Conservation (phyloP, 2,329 filamentous ascomycete genomes). For the Sordariomycetes sp. region DNA sequence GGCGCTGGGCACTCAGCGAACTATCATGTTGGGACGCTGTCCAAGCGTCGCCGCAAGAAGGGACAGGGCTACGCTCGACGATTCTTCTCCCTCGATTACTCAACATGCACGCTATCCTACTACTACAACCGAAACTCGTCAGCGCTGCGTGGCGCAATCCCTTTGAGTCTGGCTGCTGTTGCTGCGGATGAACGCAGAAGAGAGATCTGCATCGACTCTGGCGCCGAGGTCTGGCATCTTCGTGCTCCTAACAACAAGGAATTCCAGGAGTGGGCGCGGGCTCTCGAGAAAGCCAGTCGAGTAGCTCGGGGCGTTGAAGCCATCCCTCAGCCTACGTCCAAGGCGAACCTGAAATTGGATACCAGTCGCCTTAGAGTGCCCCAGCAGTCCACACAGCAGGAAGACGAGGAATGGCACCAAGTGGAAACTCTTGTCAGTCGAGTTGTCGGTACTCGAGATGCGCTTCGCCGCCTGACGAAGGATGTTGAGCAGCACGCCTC, state of each 20-base stretch:
- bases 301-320: conserved; percentile 46
- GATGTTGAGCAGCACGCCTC: too few species aligned
- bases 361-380: conserved; percentile 13
- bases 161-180: conserved; percentile 82
- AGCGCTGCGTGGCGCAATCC: conserved; percentile 83
- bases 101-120: conserved; percentile 89
- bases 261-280: conserved; percentile 79
- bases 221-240: conserved; percentile 94
- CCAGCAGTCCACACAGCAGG: conserved; percentile 33
- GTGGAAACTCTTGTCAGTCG: conserved; percentile 80
- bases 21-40: conserved; percentile 75
- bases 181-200: conserved; percentile 79
- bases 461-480: conserved; percentile 75
- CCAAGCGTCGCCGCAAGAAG: conserved; percentile 87
- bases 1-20: conserved; percentile 29
- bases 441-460: conserved; percentile 80
- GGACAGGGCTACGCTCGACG: conserved; percentile 87
- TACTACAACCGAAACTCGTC: conserved; percentile 93
- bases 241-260: conserved; percentile 74
- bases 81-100: conserved; percentile 95
- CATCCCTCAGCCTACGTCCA: conserved; percentile 12
- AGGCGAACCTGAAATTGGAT: conserved; percentile 14
- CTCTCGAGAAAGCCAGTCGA: conserved; percentile 73
- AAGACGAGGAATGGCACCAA: conserved; percentile 78
- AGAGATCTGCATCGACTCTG: conserved; percentile 94